Evolutionary conservation across 129 eudicot species (phyloP).

Genomic region (Deinandra increscens): DNA sequence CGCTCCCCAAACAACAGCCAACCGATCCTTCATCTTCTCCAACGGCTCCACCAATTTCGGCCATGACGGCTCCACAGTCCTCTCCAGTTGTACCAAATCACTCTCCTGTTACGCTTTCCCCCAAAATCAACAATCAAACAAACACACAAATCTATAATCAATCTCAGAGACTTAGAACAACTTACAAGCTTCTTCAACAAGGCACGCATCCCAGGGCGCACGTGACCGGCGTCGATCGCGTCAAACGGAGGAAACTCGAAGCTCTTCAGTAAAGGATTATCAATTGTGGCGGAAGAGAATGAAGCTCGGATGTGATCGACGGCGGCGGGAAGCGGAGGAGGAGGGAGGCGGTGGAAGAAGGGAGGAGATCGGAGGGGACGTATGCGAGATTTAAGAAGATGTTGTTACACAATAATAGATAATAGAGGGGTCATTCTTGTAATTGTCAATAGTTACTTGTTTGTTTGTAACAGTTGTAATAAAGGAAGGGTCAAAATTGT

Average conservation of each 20-base stretch:
- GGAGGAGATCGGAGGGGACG: constrained; percentile 88
- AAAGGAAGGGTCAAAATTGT: too few relatives aligned
- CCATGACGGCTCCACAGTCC: constrained; percentile 84
- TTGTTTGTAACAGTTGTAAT: too few relatives aligned
- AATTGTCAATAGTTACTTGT: too few relatives aligned
- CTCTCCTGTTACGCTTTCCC: constrained; percentile 45
- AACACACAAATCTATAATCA: constrained; percentile 12
- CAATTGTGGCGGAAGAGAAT: constrained; percentile 21
- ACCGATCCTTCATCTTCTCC: constrained; percentile 71
- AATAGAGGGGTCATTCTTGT: too few relatives aligned
- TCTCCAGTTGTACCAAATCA: constrained; percentile 81
- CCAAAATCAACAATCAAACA: constrained; percentile 22
- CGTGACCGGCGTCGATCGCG: constrained; percentile 64
- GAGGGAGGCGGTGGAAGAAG: constrained; percentile 52
- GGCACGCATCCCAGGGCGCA: constrained; percentile 90
- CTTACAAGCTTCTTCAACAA: constrained; percentile 73
- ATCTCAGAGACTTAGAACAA: not conserved
- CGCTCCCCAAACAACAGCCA: constrained; percentile 89
- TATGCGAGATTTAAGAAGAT: constrained; percentile 45
- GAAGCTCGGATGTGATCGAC: constrained; percentile 34
- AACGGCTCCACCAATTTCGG: constrained; percentile 79
- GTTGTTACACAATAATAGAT: too few relatives aligned
- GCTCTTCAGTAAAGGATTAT: constrained; percentile 65
- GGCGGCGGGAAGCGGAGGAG: constrained; percentile 22
- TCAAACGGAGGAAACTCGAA: constrained; percentile 91